phyloP scores from a whole-genome alignment of 495 filamentous ascomycete species.

The Sphaerosporella brunnea region DNA sequence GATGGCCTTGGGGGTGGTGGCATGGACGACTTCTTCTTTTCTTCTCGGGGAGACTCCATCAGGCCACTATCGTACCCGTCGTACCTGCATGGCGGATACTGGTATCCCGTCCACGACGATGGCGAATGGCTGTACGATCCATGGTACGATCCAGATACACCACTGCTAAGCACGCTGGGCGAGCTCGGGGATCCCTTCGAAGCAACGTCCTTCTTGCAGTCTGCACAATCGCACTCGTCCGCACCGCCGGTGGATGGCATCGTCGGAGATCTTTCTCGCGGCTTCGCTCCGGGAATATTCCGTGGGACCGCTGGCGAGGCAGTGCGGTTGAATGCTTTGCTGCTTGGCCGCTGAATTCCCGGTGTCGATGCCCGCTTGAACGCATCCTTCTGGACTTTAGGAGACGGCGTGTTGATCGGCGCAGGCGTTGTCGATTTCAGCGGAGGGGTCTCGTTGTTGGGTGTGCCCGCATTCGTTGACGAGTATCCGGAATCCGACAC shows the following conservation, averaged over 20 bases:
- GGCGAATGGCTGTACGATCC: constrained; percentile 3
- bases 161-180: constrained; percentile 12
- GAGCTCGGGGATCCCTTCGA: constrained; percentile 16
- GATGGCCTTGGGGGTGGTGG: constrained; percentile 20
- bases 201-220: constrained; percentile 17
- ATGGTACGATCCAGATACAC: neutral
- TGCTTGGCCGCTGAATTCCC: constrained; percentile 13
- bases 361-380: constrained; percentile 8
- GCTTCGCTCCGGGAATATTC: constrained; percentile 14
- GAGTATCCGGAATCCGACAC: constrained; percentile 25
- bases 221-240: constrained; percentile 24
- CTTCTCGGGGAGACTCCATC: neutral
- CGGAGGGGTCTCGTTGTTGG: constrained; percentile 21
- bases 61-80: neutral
- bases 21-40: constrained; percentile 22
- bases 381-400: neutral
- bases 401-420: constrained; percentile 11
- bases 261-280: constrained; percentile 14
- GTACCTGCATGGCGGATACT: neutral
- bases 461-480: constrained; percentile 20
- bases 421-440: constrained; percentile 15
- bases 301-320: constrained; percentile 15
- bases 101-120: neutral
- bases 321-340: constrained; percentile 20
- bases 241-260: constrained; percentile 14